Evolutionary conservation across 371 early-diverging fungal species (phyloP), one percentile per base, ranked within the genome.

Genomic region (Actinomortierella ambigua): DNA sequence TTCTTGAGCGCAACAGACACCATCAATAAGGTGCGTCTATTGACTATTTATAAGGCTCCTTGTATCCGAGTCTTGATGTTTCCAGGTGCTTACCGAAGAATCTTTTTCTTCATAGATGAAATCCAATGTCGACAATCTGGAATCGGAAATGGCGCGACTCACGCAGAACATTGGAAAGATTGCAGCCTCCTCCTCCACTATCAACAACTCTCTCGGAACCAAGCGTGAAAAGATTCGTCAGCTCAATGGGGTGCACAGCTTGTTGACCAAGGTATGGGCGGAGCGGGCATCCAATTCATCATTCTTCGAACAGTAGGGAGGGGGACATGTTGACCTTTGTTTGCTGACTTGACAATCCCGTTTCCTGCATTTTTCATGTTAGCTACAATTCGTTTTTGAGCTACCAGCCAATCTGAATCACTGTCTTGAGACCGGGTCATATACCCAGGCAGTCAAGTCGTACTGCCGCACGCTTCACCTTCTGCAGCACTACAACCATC

Each of bases 1-100:
- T 96, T 97, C 64, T 93, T 96, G 51, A 88, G 89, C 47, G 98
- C 98, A 1, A 93, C 95, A 1, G 95, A 95, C 59, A 95, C 97
- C 1, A 93, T 97, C 41, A 75, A 85, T 54, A 88, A 86, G 77
- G 87, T 82, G 79, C 22, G 48, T 34, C 34, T 11, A 34, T 34
- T 34, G 34, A 6, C 11, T 34, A 34, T 34, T 11, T 34, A 6
- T 34, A 11, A 34, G 4, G 11, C 20, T 3, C 23, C 18, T 13
- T 13, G n/a, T 17, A 23, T 61, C 50, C 27, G 41, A 42, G 0
- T 52, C 52, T 20, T 34, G 34, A 48, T 44, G 55, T 40, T 28
- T 44, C n/a, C 34, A 34, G 11, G 11, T 34, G 34, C 34, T 34
- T 6, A 34, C 11, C 34, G 11, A 34, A 55, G 28, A 18, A 18